Evolutionary conservation across 225 moss, liverwort and hornwort species (phyloP), one percentile per base, ranked within the genome.

Genomic region (Rhytidiadelphus loreus): DNA sequence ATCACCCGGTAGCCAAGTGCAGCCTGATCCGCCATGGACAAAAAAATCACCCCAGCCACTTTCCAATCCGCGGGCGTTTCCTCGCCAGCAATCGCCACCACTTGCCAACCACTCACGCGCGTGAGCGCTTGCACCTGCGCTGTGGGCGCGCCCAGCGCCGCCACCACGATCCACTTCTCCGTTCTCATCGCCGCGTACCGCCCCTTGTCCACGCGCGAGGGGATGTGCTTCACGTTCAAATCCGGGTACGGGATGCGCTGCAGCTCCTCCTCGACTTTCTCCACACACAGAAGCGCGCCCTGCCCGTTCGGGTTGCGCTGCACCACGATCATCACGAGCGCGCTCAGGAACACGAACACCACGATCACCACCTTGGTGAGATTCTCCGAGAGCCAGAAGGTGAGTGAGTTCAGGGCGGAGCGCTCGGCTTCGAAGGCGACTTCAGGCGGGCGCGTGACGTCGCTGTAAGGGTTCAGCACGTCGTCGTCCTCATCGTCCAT

Each of bases 91-190:
- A 98, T 88, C 2, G 98, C 98, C 73, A 98, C 88, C 76, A 98
- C 92, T 88, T 97, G 95, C 98, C 98, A 98, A 28, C 95, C 98
- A 63, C 88, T 93, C 78, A 98, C 90, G 37, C 88, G 84, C 61
- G 95, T 93, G 19, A 98, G 93, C 52, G 93, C 93, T 91, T 95
- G 90, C 16, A 97, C 87, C 87, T 95, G 94, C n/a, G 83, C 48
- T 22, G 98, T 96, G 46, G 97, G 97, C 46, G 94, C 83, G 35
- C 95, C 95, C 8, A 95, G 92, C 9, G 92, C 95, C 25, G 93
- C 91, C 64, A 97, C 86, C 74, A 98, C 94, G 74, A 98, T 92
- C 98, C 98, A 98, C 84, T 96, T 96, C 8, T 95, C 96, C 2
- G 95, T 91, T 19, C 62, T 71, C 69, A 91, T 92, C 5, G 91